Evolutionary conservation across 2,329 filamentous ascomycete species (phyloP).

Genomic region (Penicillium griseofulvum): DNA sequence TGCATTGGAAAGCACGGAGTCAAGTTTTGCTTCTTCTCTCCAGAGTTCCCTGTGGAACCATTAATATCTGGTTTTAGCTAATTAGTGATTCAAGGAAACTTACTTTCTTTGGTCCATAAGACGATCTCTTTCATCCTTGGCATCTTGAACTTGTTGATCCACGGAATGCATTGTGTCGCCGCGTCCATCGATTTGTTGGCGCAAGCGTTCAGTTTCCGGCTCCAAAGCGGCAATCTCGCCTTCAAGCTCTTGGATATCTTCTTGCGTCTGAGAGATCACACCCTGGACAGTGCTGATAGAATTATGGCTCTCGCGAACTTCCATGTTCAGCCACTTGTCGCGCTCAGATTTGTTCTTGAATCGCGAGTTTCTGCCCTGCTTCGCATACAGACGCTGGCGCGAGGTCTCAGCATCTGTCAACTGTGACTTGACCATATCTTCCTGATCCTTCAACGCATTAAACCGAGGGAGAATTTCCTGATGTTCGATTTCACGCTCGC

Average conservation of each 20-base stretch:
- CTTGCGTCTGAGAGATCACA: conserved; percentile 77
- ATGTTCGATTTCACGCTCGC: conserved; percentile 73
- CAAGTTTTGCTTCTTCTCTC: conserved; percentile 84
- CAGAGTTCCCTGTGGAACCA: conserved; percentile 59
- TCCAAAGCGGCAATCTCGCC: conserved; percentile 70
- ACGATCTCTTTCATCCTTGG: conserved; percentile 74
- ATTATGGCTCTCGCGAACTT: conserved; percentile 76
- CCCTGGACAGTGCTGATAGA: conserved; percentile 78
- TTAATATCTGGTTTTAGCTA: conserved; percentile 2
- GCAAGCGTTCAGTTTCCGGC: conserved; percentile 66
- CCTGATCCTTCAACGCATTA: conserved; percentile 68
- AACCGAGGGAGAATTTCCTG: conserved; percentile 73
- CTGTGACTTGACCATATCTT: conserved; percentile 66
- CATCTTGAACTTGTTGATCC: conserved; percentile 69
- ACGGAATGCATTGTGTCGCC: conserved; percentile 70
- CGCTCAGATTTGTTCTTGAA: conserved; percentile 87
- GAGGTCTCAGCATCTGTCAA: conserved; percentile 74
- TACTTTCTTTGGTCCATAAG: conserved; percentile 80
- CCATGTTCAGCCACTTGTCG: conserved; percentile 74
- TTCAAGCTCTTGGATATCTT: conserved; percentile 74
- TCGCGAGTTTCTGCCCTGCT: conserved; percentile 83
- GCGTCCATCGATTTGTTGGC: conserved; percentile 73
- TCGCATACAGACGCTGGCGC: conserved; percentile 78
- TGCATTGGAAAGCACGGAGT: conserved; percentile 71
- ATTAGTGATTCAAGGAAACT: conserved; percentile 11